Evolutionary conservation across 208 protist genomes (phyloP), one percentile per base, ranked within the genome.

Genomic region (Zelonia costaricensis): DNA sequence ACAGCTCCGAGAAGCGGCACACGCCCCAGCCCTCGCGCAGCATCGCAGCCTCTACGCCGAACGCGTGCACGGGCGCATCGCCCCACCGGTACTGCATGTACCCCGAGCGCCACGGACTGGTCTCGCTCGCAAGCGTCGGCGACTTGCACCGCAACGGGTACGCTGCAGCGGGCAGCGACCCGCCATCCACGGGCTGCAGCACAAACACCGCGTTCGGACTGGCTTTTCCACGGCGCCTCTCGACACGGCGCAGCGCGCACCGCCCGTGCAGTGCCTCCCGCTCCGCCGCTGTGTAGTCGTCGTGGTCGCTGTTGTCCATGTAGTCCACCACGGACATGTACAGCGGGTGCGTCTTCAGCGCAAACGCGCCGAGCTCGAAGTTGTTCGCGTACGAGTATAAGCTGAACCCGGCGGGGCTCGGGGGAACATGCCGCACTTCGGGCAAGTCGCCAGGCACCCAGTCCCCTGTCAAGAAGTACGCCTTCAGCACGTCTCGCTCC

Each of bases 11-110:
- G 42, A 46, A 46, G 9, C 6, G n/a, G 42, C 57, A 63, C 43
- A 54, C 57, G 15, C 9, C 45, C 57, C 57, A 63, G 1, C 57
- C 57, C 35, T 63, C 57, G 3, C 57, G 57, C 57, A 54, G 57
- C 45, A 63, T n/a, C 15, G 45, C 57, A 0, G 35, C 45, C 36
- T 63, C 57, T 36, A 54, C 57, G 8, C 20, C 57, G 9, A 63
- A 52, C 25, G 57, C 45, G 45, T 63, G 57, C 57, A 63, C 57
- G 9, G 57, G 57, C 18, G 45, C 57, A 54, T 63, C 57, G 45
- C 57, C 57, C 57, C 57, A 63, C 33, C 57, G 57, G 20, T 63
- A 54, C 57, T 63, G 45, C 15, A 63, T 9, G 31, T 42, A 63
- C 0, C 57, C 57, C 5, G 57, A 63, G 6, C 45, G 57, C 57